Percentiles rank a stretch among this genome's conserved stretches.
Evolutionary conservation across 2,329 filamentous ascomycete genomes (phyloP).

Genomic region (Aspergillus candidus): DNA sequence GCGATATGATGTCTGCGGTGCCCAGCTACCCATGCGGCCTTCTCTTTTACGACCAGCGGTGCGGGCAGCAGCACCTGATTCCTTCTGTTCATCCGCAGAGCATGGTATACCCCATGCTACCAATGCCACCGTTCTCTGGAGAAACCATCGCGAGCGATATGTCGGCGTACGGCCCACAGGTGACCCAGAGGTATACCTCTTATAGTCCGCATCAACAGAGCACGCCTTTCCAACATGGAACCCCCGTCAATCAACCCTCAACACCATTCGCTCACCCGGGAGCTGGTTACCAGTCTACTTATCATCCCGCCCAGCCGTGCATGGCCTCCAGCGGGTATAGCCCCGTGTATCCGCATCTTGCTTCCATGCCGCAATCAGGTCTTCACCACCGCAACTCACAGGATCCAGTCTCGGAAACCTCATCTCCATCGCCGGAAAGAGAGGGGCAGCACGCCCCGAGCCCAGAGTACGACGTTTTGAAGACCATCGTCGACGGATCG

Average conservation of each 20-base stretch:
- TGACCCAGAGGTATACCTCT: conserved; percentile 20
- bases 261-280: not conserved
- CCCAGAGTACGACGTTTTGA: conserved; percentile 28
- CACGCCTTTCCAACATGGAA: conserved; percentile 9
- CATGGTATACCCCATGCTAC: conserved; percentile 26
- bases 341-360: no score
- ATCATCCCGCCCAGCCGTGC: no score
- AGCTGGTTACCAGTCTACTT: no score
- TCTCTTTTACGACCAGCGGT: conserved; percentile 21
- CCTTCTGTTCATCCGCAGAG: conserved; percentile 19
- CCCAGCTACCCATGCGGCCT: conserved; percentile 22
- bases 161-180: conserved; percentile 21
- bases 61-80: conserved; percentile 23
- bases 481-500: conserved; percentile 35
- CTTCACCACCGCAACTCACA: conserved; percentile 4
- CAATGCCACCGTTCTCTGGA: conserved; percentile 21
- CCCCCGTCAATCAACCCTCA: conserved; percentile 19
- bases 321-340: no score
- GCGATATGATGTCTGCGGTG: conserved; percentile 24
- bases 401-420: not conserved
- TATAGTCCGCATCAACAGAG: conserved; percentile 15
- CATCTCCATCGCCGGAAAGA: conserved; percentile 3
- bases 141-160: conserved; percentile 11
- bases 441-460: conserved; percentile 5
- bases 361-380: not conserved